Evolutionary conservation across 495 filamentous ascomycete genomes (phyloP), one percentile per base, ranked within the genome.

Genomic region (Hyaloscypha variabilis): DNA sequence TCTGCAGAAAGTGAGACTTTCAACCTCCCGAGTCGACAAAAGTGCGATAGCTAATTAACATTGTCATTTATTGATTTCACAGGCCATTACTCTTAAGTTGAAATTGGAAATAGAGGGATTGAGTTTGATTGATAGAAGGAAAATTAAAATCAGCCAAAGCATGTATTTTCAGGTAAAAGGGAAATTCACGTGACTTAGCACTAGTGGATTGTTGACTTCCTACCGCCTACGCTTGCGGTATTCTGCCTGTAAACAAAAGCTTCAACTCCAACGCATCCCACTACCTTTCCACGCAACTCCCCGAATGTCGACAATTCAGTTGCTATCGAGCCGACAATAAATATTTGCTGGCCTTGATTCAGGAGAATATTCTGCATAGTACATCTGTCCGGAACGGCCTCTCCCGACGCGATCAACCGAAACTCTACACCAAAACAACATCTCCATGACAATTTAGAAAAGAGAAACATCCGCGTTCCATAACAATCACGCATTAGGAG

Each of bases 191-290:
- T 46, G 39, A 46, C 17, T n/a, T n/a, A n/a, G n/a, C n/a, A n/a
- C n/a, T n/a, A n/a, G n/a, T n/a, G n/a, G n/a, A n/a, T n/a, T n/a
- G n/a, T n/a, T n/a, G n/a, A n/a, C n/a, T n/a, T n/a, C n/a, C n/a
- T 17, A 46, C 39, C 39, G 39, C 39, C 39, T 46, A 46, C 31
- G n/a, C n/a, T n/a, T n/a, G n/a, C n/a, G n/a, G n/a, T n/a, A 46
- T 46, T 53, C 60, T 62, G 60, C 60, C 60, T 42, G 60, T 62
- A 62, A 62, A 62, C 60, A 62, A 62, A 62, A 3, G 19, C 60
- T 6, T n/a, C 36, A 2, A 58, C n/a, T 42, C 24, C 14, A 21
- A 6, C n/a, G 25, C n/a, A 42, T 31, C 34, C 46, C 29, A 55
- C 28, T 17, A 25, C 42, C 17, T n/a, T 26, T 26, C n/a, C 61